Evolutionary conservation across 2,329 filamentous ascomycete genomes (phyloP).

Genomic region (Microcyclosporella mali): DNA sequence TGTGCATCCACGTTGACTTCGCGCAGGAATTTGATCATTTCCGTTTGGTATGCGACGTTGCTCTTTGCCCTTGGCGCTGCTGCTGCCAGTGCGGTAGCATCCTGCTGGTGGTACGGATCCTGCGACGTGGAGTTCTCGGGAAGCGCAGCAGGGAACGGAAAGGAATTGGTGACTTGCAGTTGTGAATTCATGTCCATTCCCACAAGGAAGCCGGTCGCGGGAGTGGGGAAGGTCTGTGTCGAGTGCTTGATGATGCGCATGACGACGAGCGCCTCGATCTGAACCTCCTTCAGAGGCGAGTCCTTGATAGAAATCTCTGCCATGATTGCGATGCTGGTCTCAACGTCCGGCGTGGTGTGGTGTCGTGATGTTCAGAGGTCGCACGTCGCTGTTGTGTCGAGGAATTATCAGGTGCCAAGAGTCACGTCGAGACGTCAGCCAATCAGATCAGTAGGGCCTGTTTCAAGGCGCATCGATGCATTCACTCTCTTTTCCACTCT

Average conservation of each 20-base stretch:
- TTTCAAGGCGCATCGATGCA: no score
- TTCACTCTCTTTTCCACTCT: no score
- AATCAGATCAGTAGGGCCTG: no score
- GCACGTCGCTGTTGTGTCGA: no score
- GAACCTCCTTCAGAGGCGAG: conserved; percentile 63
- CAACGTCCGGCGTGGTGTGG: background rate
- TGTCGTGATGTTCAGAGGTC: no score
- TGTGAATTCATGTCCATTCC: conserved; percentile 81
- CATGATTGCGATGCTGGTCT: conserved; percentile 17
- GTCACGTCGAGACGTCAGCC: no score
- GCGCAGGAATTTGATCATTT: conserved; percentile 94
- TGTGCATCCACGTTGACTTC: conserved; percentile 99
- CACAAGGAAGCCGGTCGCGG: conserved; percentile 82
- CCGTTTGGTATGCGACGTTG: conserved; percentile 80
- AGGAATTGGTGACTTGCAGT: conserved; percentile 89
- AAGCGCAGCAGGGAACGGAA: conserved; percentile 72
- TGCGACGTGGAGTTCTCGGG: conserved; percentile 58
- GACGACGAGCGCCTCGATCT: conserved; percentile 91
- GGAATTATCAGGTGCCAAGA: no score
- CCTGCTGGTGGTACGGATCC: conserved; percentile 63
- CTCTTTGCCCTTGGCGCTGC: conserved; percentile 88
- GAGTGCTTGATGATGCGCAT: conserved; percentile 99
- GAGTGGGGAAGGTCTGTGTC: conserved; percentile 78
- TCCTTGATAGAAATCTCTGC: conserved; percentile 21
- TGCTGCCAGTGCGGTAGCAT: conserved; percentile 67